Evolutionary conservation across 2,329 filamentous ascomycete species (phyloP), one percentile per base, ranked within the genome.

Genomic region (Zymoseptoria passerinii): DNA sequence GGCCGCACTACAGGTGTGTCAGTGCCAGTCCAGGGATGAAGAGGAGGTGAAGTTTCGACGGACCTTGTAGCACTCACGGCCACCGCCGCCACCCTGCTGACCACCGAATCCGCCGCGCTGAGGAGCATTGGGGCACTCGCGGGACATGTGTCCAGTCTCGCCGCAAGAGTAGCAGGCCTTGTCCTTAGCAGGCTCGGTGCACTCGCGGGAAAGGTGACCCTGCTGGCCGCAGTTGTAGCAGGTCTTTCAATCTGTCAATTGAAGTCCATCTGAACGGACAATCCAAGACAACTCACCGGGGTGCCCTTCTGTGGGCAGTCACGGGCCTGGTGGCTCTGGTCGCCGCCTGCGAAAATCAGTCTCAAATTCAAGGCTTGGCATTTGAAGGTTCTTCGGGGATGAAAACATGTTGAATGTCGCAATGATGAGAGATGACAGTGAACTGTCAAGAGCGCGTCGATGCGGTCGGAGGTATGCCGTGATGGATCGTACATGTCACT

Each of bases 151-250:
- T 63, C 91, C 92, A 67, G 85, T 78, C 76, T 89, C 84, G 72
- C 89, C 89, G 80, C 88, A 91, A 70, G 87, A 69, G 84, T 72
- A 78, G 76, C 77, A 79, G 57, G 67, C 66, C 74, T 84, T 91
- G 77, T 96, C 90, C 81, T 95, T 95, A 71, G 89, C 84, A 62
- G 90, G 88, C 75, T 90, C 85, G 64, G 88, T 86, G 82, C 94
- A 97, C 74, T 97, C 92, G 75, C 92, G 90, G 83, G 88, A 75
- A 61, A 78, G 67, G 66, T 79, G 77, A 59, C 77, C 77, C 69
- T 78, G 75, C 65, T 75, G 73, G 63, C 76, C 76, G 70, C 77
- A 79, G 65, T 70, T 70, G 67, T 72, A 78, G 75, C 77, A 79
- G 56, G 68, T 69, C 63, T 69, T 58, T 66, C n/a, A 13, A 9